Percentiles rank a stretch among this genome's conserved stretches.
These are phyloP conservation scores for Neospora caninum DNA, from an alignment of 169 alveolate species.

Conservation along the genomic window DNA sequence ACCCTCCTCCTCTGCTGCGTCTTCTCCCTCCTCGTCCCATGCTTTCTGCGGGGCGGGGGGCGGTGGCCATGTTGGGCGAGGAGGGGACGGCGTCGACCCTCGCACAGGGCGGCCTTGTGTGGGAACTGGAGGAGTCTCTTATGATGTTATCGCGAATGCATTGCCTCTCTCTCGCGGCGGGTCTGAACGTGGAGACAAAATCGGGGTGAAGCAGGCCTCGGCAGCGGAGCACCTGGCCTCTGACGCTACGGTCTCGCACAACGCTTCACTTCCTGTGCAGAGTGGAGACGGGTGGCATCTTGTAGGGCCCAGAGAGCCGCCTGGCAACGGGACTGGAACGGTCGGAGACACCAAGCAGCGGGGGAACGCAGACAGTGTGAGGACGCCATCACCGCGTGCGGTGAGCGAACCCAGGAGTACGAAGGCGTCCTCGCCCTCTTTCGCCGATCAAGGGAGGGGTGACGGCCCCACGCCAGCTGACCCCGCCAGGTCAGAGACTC, in stretches of 20 bases:
- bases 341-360: neutral
- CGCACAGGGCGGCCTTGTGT: slow-evolving; percentile 40
- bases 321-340: neutral
- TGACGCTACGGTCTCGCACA: neutral
- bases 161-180: neutral
- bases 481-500: neutral
- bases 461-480: neutral
- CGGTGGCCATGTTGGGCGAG: slow-evolving; percentile 64
- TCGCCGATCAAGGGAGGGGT: neutral
- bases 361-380: neutral
- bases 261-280: neutral
- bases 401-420: neutral
- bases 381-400: neutral
- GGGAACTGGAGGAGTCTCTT: slow-evolving; percentile 53
- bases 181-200: neutral
- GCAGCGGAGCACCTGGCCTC: neutral
- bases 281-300: neutral
- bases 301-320: neutral
- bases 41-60: slow-evolving; percentile 63
- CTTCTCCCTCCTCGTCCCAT: neutral
- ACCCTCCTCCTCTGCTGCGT: neutral
- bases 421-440: neutral
- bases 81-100: slow-evolving; percentile 66
- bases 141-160: slow-evolving; percentile 20
- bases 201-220: neutral